A percentile compares a stretch with the other conserved stretches of the same genome.
Evolutionary conservation across 1,284 basidiomycete genomes (phyloP).

Genomic region (Cerrena zonata): DNA sequence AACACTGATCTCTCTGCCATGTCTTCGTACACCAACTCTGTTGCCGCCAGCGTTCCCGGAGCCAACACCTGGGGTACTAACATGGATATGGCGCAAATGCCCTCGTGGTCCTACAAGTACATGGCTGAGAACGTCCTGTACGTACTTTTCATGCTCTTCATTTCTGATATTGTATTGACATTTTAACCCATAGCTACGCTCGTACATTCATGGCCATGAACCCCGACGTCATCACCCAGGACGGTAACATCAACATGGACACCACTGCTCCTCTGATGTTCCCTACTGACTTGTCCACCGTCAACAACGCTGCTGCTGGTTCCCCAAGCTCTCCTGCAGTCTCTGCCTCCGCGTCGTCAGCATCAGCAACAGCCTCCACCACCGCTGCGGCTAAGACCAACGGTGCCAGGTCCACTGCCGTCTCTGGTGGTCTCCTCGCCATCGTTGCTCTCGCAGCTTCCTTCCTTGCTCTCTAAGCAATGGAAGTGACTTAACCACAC

Average conservation of each 20-base stretch:
- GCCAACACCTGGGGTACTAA: conserved; percentile 59
- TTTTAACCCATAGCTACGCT: conserved; percentile 36
- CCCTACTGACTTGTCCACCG: conserved; percentile 48
- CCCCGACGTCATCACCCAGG: conserved; percentile 44
- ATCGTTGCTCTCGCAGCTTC: conserved; percentile 46
- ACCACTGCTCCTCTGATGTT: conserved; percentile 46
- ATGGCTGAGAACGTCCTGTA: conserved; percentile 53
- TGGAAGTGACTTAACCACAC: too few species aligned
- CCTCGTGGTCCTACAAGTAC: conserved; percentile 44
- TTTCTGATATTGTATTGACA: background rate
- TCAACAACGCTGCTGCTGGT: conserved; percentile 27
- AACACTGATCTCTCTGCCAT: conserved; percentile 53
- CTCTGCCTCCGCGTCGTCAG: conserved; percentile 22
- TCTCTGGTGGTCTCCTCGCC: conserved; percentile 45
- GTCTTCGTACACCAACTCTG: conserved; percentile 42
- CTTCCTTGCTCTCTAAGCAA: conserved; percentile 48
- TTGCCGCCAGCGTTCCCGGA: conserved; percentile 40
- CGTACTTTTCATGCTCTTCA: conserved; percentile 1
- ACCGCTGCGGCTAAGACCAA: conserved; percentile 27
- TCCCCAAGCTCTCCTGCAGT: conserved; percentile 22
- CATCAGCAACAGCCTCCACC: conserved; percentile 24
- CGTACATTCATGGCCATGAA: conserved; percentile 59
- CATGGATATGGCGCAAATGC: conserved; percentile 53
- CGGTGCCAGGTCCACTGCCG: conserved; percentile 46
- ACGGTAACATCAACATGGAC: conserved; percentile 51